A percentile compares a stretch with the other conserved stretches of the same genome.
Evolutionary conservation across 495 filamentous ascomycete genomes (phyloP).

Genomic region (Cercophora scortea): DNA sequence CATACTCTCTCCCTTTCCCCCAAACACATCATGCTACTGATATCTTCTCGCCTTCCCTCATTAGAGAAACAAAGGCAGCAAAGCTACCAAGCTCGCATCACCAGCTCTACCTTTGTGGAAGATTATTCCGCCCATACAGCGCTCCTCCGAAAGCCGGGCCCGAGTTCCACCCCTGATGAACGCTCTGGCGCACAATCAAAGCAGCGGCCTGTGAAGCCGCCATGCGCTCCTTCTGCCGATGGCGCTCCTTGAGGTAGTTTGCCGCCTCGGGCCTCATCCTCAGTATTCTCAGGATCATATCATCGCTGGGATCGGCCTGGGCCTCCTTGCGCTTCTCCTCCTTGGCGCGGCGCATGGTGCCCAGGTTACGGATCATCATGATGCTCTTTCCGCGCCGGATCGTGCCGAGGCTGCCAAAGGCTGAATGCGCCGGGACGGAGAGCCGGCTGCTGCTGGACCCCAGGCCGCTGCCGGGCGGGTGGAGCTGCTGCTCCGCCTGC

Average conservation of each 20-base stretch:
- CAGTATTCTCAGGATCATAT: constrained; percentile 94
- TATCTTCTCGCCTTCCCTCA: too few relatives aligned
- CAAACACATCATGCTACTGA: too few relatives aligned
- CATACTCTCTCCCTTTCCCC: too few relatives aligned
- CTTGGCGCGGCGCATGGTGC: constrained; percentile 92
- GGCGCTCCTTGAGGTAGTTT: constrained; percentile 79
- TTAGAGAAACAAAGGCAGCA: too few relatives aligned
- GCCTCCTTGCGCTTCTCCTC: constrained; percentile 91
- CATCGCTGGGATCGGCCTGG: constrained; percentile 94
- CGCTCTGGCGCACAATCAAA: constrained; percentile 88
- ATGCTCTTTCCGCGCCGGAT: constrained; percentile 83
- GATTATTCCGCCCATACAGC: constrained; percentile 20
- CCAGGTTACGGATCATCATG: constrained; percentile 89
- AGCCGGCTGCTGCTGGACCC: constrained; percentile 45
- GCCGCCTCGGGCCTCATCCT: constrained; percentile 95
- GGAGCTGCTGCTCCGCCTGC: constrained; percentile 28
- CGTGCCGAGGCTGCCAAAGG: constrained; percentile 63
- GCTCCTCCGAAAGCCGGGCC: constrained; percentile 36
- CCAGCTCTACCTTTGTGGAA: constrained; percentile 15
- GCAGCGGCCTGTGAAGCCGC: constrained; percentile 86
- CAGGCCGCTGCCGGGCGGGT: not conserved
- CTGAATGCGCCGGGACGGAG: constrained; percentile 61
- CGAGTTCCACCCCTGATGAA: constrained; percentile 51
- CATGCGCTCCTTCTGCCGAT: constrained; percentile 87
- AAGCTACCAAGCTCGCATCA: not conserved